A percentile compares a stretch with the other conserved stretches of the same genome.
These are phyloP conservation scores for Vishniacozyma victoriae DNA, from an alignment of 768 basidiomycete genomes.

Conservation along the genomic window DNA sequence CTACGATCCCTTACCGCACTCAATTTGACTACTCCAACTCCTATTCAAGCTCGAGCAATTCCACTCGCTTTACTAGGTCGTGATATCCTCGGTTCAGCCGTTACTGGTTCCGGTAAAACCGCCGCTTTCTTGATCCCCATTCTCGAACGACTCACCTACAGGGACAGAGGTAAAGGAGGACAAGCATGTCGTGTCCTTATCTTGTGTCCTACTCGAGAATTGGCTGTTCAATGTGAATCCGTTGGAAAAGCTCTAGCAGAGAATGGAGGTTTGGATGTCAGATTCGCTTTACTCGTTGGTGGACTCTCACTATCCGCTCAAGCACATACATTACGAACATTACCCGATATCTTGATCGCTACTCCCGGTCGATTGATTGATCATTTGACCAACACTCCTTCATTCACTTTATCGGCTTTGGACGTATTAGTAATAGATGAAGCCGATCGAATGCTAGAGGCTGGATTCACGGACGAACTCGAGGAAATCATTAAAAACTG, in stretches of 20 bases:
- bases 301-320: conserved; percentile 90
- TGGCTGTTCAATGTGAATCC: conserved; percentile 92
- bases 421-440: conserved; percentile 95
- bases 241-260: conserved; percentile 75
- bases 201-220: conserved; percentile 87
- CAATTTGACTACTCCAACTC: conserved; percentile 68
- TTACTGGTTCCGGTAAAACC: conserved; percentile 97
- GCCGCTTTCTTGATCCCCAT: conserved; percentile 95
- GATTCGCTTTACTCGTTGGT: conserved; percentile 88
- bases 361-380: conserved; percentile 97
- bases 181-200: conserved; percentile 66
- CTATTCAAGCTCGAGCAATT: conserved; percentile 89
- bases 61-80: conserved; percentile 90
- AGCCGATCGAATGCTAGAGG: conserved; percentile 87
- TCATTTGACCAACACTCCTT: conserved; percentile 89
- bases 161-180: conserved; percentile 80
- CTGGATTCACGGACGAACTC: conserved; percentile 89
- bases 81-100: conserved; percentile 90
- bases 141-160: conserved; percentile 81
- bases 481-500: conserved; percentile 88
- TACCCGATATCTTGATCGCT: conserved; percentile 91
- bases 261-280: conserved; percentile 60
- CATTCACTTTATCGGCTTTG: conserved; percentile 83
- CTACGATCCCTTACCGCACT: conserved; percentile 82
- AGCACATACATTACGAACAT: conserved; percentile 71